Base-by-base conservation (phyloP, 23 red algal genomes). In the Gracilaria domingensis region DNA sequence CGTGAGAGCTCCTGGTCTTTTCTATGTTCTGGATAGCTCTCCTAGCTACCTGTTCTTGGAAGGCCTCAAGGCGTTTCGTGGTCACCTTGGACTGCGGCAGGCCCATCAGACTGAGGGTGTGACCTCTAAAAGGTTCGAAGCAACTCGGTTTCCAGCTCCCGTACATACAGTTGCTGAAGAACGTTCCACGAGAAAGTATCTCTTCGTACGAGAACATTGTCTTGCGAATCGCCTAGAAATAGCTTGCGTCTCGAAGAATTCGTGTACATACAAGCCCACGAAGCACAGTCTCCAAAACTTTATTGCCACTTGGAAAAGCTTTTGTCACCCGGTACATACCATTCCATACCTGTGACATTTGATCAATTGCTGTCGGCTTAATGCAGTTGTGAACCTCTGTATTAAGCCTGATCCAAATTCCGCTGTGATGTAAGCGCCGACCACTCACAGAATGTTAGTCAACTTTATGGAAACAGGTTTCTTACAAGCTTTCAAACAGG, bases 161-260 rank as follows among this genome's bases (percentile, higher is more conserved):
- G 48, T 58, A 75, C 42, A 88, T 59, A 4, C 54, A 13, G 23
- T 88, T 88, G 39, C 84, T 76, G 1, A 88, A n/a, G 32, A 74
- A 88, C 3, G 38, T 88, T 8, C 66, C 84, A 18, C 66, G 33
- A 4, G 84, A 88, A 40, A 88, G 84, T 29, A 88, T 48, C 8
- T 88, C 84, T 16, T 7, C 8, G 34, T 40, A 73, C 9, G 67
- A 16, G 67, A 73, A 73, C 35, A 8, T 18, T 1, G 67, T 40
- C 4, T 29, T 73, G 1, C 38, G 2, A 1, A 9, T 58, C 1
- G 76, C n/a, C 0, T 25, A 16, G 28, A 79, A 78, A 20, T 79
- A 36, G 40, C n/a, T 25, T 37, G 55, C 70, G 40, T 80, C 69
- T 47, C 39, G 62, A 4, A 89, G 71, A 35, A 89, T 53, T 35